Percentiles rank a stretch among this genome's conserved stretches.
These are phyloP conservation scores for Parastagonospora nodorum DNA, from an alignment of 2,329 filamentous ascomycete genomes.

Conservation along the genomic window DNA sequence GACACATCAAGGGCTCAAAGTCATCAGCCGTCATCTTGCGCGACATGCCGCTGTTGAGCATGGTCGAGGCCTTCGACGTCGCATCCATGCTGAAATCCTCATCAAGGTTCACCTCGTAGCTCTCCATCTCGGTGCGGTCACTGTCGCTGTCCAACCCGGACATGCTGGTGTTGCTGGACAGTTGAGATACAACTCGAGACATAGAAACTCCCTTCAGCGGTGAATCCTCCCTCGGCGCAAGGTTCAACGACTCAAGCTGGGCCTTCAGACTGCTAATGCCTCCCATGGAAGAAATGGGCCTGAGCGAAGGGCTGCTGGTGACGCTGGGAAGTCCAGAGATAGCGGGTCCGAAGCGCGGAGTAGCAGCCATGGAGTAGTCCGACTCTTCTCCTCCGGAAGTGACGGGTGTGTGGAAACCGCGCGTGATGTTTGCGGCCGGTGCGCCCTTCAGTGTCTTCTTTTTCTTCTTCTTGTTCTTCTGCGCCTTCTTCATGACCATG, in stretches of 20 bases:
- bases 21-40: conserved; percentile 92
- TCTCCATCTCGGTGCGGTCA: conserved; percentile 74
- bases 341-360: conserved; percentile 49
- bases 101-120: conserved; percentile 84
- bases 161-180: conserved; percentile 62
- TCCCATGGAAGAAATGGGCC: conserved; percentile 59
- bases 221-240: conserved; percentile 64
- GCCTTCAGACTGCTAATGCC: conserved; percentile 83
- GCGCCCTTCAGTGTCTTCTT: conserved; percentile 40
- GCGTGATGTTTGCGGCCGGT: conserved; percentile 45
- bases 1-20: conserved; percentile 87
- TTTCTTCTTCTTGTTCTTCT: conserved; percentile 47
- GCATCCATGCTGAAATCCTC: conserved; percentile 77
- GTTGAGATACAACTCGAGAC: conserved; percentile 40
- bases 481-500: conserved; percentile 43
- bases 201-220: conserved; percentile 51
- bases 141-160: conserved; percentile 66
- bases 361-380: conserved; percentile 51
- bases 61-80: conserved; percentile 42
- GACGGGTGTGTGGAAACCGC: conserved; percentile 57
- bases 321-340: conserved; percentile 54
- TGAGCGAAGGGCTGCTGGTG: conserved; percentile 58
- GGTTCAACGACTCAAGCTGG: conserved; percentile 77
- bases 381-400: conserved; percentile 62
- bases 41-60: conserved; percentile 54